Evolutionary conservation across 2,329 filamentous ascomycete species (phyloP), one percentile per base, ranked within the genome.

Genomic region (Arachnomyces sp.): DNA sequence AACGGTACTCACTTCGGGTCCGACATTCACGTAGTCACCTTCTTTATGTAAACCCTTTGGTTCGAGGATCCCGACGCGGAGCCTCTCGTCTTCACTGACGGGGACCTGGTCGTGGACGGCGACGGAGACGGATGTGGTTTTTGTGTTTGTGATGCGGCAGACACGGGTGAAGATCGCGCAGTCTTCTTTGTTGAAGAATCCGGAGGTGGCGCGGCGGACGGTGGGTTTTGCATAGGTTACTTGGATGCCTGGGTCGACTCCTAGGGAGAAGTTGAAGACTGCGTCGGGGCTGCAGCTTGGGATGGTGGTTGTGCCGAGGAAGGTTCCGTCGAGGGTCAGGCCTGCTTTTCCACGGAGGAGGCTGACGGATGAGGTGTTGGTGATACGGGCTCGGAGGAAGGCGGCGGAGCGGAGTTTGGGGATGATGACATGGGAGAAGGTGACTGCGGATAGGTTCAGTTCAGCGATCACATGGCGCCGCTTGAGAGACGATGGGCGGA

Each of bases 381-480:
- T 52, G 38, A 67, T 51, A 30, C 59, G 56, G n/a, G 63, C 63
- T 25, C 58, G 57, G 12, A 68, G 56, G 46, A 66, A 67, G 3
- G 64, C 65, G 3, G 61, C 57, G 5, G 55, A 50, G 40, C 60
- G 57, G 13, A 62, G 51, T 43, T 67, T 66, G 7, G 65, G 64
- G 8, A 67, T 55, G 29, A 62, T 50, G 31, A 66, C 54, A 40
- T 67, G 53, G 3, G 59, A 55, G 8, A 66, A 60, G 6, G 49
- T 44, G 32, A 67, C 50, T 14, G 57, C 56, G 8, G 55, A 44
- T 1, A 63, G 54, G 38, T 56, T 52, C 6, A 67, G 47, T 15
- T 65, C 57, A 1, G 60, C 54, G 28, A 67, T 60, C 29, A 63
- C 57, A 41, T 66, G 61, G 16, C 63, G 59, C 7, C 63, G 54